Conservation (phyloP, 805 yeast species). For the Kockiozyma suomiensis region DNA sequence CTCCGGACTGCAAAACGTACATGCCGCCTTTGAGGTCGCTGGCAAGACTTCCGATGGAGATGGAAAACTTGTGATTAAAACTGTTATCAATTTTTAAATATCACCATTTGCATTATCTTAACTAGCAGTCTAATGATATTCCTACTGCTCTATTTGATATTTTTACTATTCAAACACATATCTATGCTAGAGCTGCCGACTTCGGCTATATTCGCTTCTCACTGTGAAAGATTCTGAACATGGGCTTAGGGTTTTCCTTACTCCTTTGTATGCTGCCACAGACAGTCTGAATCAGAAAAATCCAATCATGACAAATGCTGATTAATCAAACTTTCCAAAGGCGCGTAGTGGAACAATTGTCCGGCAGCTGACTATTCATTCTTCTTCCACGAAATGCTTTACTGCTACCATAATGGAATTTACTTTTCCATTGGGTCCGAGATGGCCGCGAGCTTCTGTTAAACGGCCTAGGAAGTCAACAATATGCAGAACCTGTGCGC, state of each 20-base stretch:
- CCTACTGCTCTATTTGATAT: no score
- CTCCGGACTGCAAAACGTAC: conserved; percentile 38
- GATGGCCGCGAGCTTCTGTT: neutral
- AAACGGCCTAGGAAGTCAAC: conserved; percentile 17
- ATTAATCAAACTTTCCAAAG: neutral
- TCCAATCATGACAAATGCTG: neutral
- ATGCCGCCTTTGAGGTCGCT: conserved; percentile 41
- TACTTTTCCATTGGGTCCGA: neutral
- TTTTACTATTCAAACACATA: no score
- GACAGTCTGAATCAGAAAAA: no score
- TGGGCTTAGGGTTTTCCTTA: neutral
- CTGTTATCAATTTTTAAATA: conserved; percentile 8
- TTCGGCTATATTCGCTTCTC: no score
- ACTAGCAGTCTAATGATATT: no score
- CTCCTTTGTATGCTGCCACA: no score
- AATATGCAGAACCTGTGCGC: conserved; percentile 17
- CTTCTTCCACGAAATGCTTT: neutral
- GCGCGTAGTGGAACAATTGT: neutral
- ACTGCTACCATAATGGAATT: neutral
- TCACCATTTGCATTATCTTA: no score
- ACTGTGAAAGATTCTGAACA: neutral
- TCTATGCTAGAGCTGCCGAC: no score
- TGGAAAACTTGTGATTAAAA: conserved; percentile 41
- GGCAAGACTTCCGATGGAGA: conserved; percentile 38
- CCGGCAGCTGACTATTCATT: no score